These are phyloP conservation scores for Penicillium sp. DNA, from an alignment of 2,329 filamentous ascomycete species.

Conservation along the genomic window DNA sequence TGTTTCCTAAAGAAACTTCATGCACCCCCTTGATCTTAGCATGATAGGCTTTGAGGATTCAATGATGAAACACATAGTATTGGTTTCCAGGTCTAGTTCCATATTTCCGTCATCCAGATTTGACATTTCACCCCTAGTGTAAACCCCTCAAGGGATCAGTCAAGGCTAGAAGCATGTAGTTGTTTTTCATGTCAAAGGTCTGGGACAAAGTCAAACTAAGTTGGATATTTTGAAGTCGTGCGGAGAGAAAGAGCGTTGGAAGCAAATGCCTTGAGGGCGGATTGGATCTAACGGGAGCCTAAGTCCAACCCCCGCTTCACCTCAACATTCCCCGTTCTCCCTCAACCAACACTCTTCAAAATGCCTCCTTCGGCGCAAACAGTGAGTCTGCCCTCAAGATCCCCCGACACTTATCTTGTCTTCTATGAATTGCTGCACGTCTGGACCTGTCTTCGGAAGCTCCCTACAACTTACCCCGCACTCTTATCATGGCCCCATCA, in stretches of 20 bases:
- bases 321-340: slow-evolving; percentile 9
- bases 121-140: no score
- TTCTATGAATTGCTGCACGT: not conserved
- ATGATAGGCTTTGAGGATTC: not conserved
- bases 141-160: no score
- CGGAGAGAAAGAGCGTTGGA: not conserved
- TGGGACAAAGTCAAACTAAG: no score
- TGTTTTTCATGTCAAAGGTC: no score
- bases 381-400: slow-evolving; percentile 15
- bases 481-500: slow-evolving; percentile 4
- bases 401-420: not conserved
- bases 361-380: slow-evolving; percentile 39
- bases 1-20: not conserved
- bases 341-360: slow-evolving; percentile 14
- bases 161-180: no score
- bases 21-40: no score
- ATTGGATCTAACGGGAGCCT: not conserved
- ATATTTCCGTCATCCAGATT: no score
- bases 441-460: not conserved
- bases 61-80: not conserved
- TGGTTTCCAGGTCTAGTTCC: no score
- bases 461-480: slow-evolving; percentile 22
- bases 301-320: slow-evolving; percentile 8
- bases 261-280: not conserved
- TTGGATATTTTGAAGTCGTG: no score